These are phyloP conservation scores for Psidium guajava DNA, from an alignment of 345 rosid species.

Conservation along the genomic window DNA sequence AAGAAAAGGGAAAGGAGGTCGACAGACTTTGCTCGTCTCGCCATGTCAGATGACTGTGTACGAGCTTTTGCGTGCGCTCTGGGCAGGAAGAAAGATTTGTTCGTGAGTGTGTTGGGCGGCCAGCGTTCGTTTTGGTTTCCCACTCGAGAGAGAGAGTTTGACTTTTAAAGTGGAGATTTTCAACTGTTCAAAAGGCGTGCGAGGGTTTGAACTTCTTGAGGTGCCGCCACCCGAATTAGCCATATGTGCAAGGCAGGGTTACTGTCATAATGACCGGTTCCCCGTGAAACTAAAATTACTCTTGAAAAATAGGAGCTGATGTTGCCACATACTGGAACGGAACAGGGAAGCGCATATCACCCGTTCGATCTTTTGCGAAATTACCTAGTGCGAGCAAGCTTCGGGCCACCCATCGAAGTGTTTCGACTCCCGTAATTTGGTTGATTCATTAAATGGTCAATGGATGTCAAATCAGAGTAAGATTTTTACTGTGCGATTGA, in stretches of 20 bases:
- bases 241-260: not conserved
- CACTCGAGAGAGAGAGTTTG: conserved; percentile 8
- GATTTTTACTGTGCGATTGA: not conserved
- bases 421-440: not conserved
- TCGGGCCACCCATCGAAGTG: not conserved
- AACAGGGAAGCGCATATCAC: not conserved
- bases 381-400: not conserved
- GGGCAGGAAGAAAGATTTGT: not conserved
- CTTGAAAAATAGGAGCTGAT: not conserved
- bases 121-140: not conserved
- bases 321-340: not conserved
- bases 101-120: not conserved
- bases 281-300: not conserved
- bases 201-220: not conserved
- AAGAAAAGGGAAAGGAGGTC: not conserved
- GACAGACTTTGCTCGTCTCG: not conserved
- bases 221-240: conserved; percentile 14
- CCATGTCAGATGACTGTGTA: conserved; percentile 1
- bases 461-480: not conserved
- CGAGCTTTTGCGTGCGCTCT: not conserved
- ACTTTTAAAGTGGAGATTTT: not conserved
- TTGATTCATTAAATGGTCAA: not conserved
- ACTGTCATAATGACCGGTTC: not conserved
- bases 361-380: not conserved
- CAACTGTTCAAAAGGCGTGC: not conserved